Evolutionary conservation across 306 rosid species (phyloP).

Genomic region (cucumber (Cucumis sativus)): DNA sequence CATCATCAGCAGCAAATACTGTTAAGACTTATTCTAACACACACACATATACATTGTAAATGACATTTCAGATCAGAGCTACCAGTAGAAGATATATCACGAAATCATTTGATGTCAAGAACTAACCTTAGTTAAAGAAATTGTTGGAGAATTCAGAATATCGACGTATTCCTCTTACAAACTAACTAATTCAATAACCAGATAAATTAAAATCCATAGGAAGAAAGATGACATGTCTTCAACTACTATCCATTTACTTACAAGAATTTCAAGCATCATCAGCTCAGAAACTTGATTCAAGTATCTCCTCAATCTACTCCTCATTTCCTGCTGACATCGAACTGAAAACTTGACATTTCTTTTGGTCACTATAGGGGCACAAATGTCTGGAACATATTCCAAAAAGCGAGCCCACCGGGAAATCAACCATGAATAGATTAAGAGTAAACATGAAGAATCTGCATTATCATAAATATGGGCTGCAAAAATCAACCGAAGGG

Average conservation of each 20-base stretch:
- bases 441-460: not conserved
- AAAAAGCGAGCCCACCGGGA: not conserved
- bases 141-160: not conserved
- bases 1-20: not conserved
- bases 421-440: not conserved
- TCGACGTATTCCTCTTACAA: not conserved
- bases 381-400: not conserved
- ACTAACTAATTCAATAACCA: not conserved
- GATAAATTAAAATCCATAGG: not conserved
- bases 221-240: not conserved
- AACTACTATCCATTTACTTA: not conserved
- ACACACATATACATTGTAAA: not conserved
- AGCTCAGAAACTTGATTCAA: not conserved
- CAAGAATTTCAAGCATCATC: constrained; percentile 1
- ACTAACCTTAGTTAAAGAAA: not conserved
- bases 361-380: not conserved
- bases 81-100: not conserved
- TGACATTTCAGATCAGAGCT: not conserved
- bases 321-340: not conserved
- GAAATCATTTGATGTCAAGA: not conserved
- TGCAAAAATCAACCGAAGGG: not conserved
- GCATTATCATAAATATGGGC: constrained; percentile 1
- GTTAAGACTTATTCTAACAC: not conserved
- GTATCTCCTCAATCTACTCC: not conserved
- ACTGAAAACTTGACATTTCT: not conserved